Evolutionary conservation across 768 basidiomycete genomes (phyloP).

Genomic region (Favolaschia claudopus): DNA sequence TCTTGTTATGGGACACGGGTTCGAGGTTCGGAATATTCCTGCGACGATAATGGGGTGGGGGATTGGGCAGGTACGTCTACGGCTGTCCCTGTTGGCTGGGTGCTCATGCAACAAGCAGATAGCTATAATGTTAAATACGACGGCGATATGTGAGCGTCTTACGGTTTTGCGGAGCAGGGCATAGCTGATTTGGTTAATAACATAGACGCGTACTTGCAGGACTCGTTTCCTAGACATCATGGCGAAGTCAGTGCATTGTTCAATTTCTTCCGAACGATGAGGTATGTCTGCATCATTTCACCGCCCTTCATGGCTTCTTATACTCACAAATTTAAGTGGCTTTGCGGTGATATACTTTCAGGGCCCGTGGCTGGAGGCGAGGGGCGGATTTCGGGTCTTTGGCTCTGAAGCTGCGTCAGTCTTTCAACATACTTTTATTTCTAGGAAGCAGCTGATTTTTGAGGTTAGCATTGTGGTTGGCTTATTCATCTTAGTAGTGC

Average conservation of each 20-base stretch:
- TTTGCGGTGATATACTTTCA: slow-evolving; percentile 59
- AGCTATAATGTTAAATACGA: slow-evolving; percentile 48
- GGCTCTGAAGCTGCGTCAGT: slow-evolving; percentile 52
- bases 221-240: slow-evolving; percentile 45
- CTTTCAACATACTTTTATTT: slow-evolving; percentile 9
- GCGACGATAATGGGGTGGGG: slow-evolving; percentile 53
- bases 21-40: slow-evolving; percentile 37
- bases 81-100: too few relatives aligned
- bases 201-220: slow-evolving; percentile 47
- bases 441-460: background rate
- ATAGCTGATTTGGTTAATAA: background rate
- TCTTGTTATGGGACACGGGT: slow-evolving; percentile 46
- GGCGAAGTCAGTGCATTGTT: slow-evolving; percentile 54
- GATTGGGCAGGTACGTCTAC: slow-evolving; percentile 37
- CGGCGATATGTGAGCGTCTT: slow-evolving; percentile 43
- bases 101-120: slow-evolving; percentile 2
- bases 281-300: too few relatives aligned
- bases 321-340: too few relatives aligned
- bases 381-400: slow-evolving; percentile 52
- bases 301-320: too few relatives aligned
- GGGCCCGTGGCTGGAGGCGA: slow-evolving; percentile 48
- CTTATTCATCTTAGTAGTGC: slow-evolving; percentile 45
- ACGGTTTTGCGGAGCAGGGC: background rate
- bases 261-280: slow-evolving; percentile 47
- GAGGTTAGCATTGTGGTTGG: slow-evolving; percentile 38